Conservation (phyloP, 345 rosid genomes). For the Arabis alpina region DNA sequence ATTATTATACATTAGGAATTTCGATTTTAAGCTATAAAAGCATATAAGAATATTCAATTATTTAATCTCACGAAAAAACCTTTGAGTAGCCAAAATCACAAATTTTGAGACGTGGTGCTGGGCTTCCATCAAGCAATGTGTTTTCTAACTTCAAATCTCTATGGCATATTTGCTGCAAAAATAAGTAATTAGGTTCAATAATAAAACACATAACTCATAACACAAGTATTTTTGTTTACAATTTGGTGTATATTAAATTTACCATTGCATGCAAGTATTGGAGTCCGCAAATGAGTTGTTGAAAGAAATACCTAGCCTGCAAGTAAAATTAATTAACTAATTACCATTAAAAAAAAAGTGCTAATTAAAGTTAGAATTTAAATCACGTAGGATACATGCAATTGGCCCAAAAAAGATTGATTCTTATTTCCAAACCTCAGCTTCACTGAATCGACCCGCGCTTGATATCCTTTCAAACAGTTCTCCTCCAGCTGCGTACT, state of each 20-base stretch:
- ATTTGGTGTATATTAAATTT: slow-evolving; percentile 8
- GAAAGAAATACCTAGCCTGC: slow-evolving; percentile 84
- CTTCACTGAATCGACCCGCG: slow-evolving; percentile 71
- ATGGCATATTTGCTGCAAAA: slow-evolving; percentile 89
- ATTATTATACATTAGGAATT: background rate
- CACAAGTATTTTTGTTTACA: background rate
- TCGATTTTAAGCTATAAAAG: background rate
- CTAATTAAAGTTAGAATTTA: no score
- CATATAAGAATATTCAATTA: background rate
- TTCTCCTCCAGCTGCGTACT: slow-evolving; percentile 82
- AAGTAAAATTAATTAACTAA: background rate
- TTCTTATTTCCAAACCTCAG: slow-evolving; percentile 49
- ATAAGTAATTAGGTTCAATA: background rate
- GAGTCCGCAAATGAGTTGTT: slow-evolving; percentile 75
- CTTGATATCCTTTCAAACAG: slow-evolving; percentile 59
- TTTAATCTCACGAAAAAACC: slow-evolving; percentile 46
- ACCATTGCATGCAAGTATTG: slow-evolving; percentile 75
- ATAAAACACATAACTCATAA: background rate
- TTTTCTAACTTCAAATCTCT: slow-evolving; percentile 92
- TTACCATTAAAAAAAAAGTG: background rate
- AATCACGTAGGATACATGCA: no score
- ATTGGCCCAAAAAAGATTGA: background rate
- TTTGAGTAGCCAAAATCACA: slow-evolving; percentile 98
- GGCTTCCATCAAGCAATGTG: slow-evolving; percentile 86
- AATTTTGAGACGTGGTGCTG: slow-evolving; percentile 89